Evolutionary conservation across 768 basidiomycete species (phyloP).

Genomic region (Boletellus emodensis): DNA sequence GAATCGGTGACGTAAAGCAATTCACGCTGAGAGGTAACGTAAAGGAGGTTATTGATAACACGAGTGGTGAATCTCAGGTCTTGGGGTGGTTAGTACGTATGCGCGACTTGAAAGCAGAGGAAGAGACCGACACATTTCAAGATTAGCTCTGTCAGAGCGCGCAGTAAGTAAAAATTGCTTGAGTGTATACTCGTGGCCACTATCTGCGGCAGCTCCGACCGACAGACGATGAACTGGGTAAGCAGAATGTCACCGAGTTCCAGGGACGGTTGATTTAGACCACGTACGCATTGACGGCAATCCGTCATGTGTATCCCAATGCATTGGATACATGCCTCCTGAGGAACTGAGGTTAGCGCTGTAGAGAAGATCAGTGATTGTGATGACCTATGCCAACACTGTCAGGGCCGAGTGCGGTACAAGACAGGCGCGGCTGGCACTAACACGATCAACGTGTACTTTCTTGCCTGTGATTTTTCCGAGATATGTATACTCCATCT

Average conservation of each 20-base stretch:
- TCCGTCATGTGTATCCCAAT: slow-evolving; percentile 51
- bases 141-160: slow-evolving; percentile 52
- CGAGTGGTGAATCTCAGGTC: slow-evolving; percentile 60
- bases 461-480: slow-evolving; percentile 73
- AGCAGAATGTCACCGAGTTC: background rate
- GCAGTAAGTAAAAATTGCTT: slow-evolving; percentile 70
- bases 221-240: slow-evolving; percentile 42
- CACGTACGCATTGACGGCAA: slow-evolving; percentile 45
- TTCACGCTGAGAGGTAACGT: slow-evolving; percentile 57
- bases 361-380: slow-evolving; percentile 46
- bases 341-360: slow-evolving; percentile 41
- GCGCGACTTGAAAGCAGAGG: background rate
- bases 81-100: slow-evolving; percentile 24
- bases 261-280: background rate
- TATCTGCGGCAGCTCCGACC: slow-evolving; percentile 67
- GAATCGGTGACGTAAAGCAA: slow-evolving; percentile 69
- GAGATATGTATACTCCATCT: slow-evolving; percentile 83
- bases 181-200: slow-evolving; percentile 73
- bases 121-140: slow-evolving; percentile 59
- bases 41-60: slow-evolving; percentile 63
- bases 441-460: slow-evolving; percentile 53
- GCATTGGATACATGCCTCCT: slow-evolving; percentile 61
- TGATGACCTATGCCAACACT: slow-evolving; percentile 37
- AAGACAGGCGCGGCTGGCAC: slow-evolving; percentile 11
- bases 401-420: background rate